Conservation (phyloP, 1,139 yeast genomes). For the Wickerhamomyces sp. region DNA sequence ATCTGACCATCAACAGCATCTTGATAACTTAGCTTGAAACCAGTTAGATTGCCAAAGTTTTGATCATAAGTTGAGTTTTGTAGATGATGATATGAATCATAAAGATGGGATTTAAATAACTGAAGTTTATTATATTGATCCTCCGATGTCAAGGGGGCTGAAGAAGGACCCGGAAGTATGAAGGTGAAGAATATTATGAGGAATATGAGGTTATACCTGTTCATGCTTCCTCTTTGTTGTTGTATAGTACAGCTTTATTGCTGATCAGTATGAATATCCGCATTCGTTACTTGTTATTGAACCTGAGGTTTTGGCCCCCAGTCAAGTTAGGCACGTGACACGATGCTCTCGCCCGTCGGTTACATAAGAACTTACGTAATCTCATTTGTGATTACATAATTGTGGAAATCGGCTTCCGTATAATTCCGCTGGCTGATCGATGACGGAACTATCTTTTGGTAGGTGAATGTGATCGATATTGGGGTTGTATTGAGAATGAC, state of each 20-base stretch:
- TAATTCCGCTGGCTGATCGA: too few relatives aligned
- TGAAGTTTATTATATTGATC: slow-evolving; percentile 24
- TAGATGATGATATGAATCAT: slow-evolving; percentile 31
- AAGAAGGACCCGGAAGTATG: slow-evolving; percentile 34
- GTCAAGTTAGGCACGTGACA: too few relatives aligned
- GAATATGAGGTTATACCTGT: slow-evolving; percentile 20
- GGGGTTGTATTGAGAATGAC: too few relatives aligned
- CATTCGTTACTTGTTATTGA: too few relatives aligned
- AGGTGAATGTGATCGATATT: too few relatives aligned
- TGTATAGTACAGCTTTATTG: background rate
- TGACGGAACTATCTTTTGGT: too few relatives aligned
- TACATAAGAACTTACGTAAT: too few relatives aligned
- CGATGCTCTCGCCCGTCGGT: too few relatives aligned
- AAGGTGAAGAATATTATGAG: slow-evolving; percentile 24
- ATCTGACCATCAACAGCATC: slow-evolving; percentile 43
- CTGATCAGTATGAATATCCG: too few relatives aligned
- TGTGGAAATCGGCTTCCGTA: too few relatives aligned
- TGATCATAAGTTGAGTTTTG: slow-evolving; percentile 37
- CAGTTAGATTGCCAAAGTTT: slow-evolving; percentile 74
- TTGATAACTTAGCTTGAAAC: slow-evolving; percentile 56
- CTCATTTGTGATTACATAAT: too few relatives aligned
- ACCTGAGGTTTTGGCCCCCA: too few relatives aligned
- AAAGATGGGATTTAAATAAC: slow-evolving; percentile 30
- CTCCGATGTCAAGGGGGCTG: slow-evolving; percentile 29
- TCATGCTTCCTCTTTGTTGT: slow-evolving; percentile 7